A percentile compares a stretch with the other conserved stretches of the same genome.
Evolutionary conservation across 139 green algal species (phyloP).

Genomic region (Chlamydomonas schloesseri): DNA sequence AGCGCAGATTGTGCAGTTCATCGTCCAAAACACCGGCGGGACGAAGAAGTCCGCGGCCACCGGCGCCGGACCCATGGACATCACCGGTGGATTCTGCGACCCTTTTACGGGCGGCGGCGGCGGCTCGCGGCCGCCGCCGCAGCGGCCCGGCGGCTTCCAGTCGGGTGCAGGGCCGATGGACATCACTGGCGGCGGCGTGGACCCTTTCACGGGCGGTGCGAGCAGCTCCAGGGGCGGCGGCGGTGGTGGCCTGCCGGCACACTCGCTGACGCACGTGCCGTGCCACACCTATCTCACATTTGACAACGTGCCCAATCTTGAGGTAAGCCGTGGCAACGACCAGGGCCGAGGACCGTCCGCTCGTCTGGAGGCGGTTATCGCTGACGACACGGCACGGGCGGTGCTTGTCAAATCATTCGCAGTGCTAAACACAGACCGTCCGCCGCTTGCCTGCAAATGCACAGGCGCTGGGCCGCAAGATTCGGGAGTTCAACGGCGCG

Average conservation of each 20-base stretch:
- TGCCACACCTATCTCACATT: conserved; percentile 62
- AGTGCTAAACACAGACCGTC: too few relatives aligned
- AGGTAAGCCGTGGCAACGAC: not conserved
- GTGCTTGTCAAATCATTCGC: too few relatives aligned
- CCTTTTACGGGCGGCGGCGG: conserved; percentile 50
- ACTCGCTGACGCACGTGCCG: conserved; percentile 34
- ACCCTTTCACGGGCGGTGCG: conserved; percentile 77
- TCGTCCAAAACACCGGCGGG: conserved; percentile 82
- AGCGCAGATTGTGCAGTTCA: conserved; percentile 92
- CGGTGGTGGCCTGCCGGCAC: not conserved
- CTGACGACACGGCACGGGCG: too few relatives aligned
- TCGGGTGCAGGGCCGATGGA: not conserved
- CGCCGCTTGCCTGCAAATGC: too few relatives aligned
- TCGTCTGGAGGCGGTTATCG: too few relatives aligned
- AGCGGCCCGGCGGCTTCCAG: not conserved
- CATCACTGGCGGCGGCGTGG: conserved; percentile 52
- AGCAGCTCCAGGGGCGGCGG: not conserved
- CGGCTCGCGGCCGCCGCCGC: not conserved
- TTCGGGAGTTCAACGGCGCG: conserved; percentile 53
- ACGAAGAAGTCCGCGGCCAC: not conserved
- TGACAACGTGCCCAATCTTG: conserved; percentile 60
- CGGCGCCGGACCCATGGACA: not conserved
- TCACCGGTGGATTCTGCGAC: conserved; percentile 59
- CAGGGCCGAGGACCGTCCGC: too few relatives aligned
- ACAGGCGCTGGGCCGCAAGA: conserved; percentile 57